Percentiles rank a stretch among this genome's conserved stretches.
Conservation (phyloP, 1,139 yeast species). For the Yamadazyma aaseri region DNA sequence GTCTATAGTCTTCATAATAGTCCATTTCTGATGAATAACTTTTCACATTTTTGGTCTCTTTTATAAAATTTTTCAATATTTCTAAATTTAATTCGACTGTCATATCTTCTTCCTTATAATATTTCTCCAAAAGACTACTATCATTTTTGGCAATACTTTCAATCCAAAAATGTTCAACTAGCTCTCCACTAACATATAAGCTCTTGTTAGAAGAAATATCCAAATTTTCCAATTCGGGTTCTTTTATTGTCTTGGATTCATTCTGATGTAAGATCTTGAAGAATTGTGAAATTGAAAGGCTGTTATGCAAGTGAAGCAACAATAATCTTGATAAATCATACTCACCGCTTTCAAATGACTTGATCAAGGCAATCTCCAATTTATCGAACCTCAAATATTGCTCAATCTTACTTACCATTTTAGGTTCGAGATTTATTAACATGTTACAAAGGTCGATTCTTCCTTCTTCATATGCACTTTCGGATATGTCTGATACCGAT, state of each 20-base stretch:
- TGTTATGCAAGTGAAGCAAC: constrained; percentile 48
- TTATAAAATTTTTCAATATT: constrained; percentile 20
- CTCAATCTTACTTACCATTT: constrained; percentile 60
- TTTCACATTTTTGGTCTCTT: constrained; percentile 3
- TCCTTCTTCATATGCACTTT: constrained; percentile 82
- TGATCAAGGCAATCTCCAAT: constrained; percentile 64
- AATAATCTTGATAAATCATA: constrained; percentile 64
- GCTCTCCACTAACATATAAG: constrained; percentile 35
- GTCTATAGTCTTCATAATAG: constrained; percentile 27
- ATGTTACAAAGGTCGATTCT: constrained; percentile 64
- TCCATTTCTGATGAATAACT: constrained; percentile 4
- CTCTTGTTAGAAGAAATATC: constrained; percentile 13
- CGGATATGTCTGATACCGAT: constrained; percentile 64
- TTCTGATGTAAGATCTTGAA: constrained; percentile 42
- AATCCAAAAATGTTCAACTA: constrained; percentile 45
- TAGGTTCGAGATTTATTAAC: constrained; percentile 67
- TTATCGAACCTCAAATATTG: constrained; percentile 72
- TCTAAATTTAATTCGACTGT: constrained; percentile 22
- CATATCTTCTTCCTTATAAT: constrained; percentile 35
- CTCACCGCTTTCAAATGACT: constrained; percentile 66
- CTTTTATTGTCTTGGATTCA: constrained; percentile 24
- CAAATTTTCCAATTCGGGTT: constrained; percentile 11
- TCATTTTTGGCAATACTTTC: constrained; percentile 29
- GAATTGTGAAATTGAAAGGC: constrained; percentile 38
- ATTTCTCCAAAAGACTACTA: constrained; percentile 26